Evolutionary conservation across 768 basidiomycete genomes (phyloP), one percentile per base, ranked within the genome.

Genomic region (Fomitopsis serialis): DNA sequence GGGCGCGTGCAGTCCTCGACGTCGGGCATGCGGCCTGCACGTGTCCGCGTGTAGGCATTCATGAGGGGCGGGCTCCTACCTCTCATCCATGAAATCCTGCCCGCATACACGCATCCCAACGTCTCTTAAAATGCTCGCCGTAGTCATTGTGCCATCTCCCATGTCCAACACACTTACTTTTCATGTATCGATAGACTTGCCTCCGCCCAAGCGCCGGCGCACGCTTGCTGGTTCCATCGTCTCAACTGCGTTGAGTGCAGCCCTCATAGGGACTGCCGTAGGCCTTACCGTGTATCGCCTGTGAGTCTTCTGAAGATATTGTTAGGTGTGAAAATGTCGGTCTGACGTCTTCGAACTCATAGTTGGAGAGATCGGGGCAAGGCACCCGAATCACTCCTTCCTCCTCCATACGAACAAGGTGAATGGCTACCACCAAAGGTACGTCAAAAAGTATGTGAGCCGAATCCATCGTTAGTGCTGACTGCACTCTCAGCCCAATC

Each of bases 231-330:
- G 88, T 57, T 85, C 87, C 54, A 85, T 93, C 63, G 81, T 92
- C 57, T 87, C 88, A 15, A 88, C 89, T 29, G 90, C 91, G 52
- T 73, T 92, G 70, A 89, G 80, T 70, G 89, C 90, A 58, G 91
- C 89, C 44, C 78, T 93, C 54, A 88, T 93, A 55, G 88, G 90
- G 54, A 85, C 88, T 21, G 91, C 91, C 15, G 90, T 93, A 48
- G 90, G 90, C 54, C 76, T 92, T 57, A 90, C 89, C 43, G 88
- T 91, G 40, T 93, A 91, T 72, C 81, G 88, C 68, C 73, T 92
- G 90, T 92, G 66, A 74, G 88, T 78, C 21, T 46, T 11, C 11
- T 32, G 29, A 6, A 32, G 29, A 5, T 32, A 6, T n/a, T n/a
- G 42, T 10, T 54, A 19, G 24, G 32, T 25, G 17, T 48, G 55